These are phyloP conservation scores for Flagelloscypha sp. DNA, from an alignment of 768 basidiomycete genomes.

Conservation along the genomic window DNA sequence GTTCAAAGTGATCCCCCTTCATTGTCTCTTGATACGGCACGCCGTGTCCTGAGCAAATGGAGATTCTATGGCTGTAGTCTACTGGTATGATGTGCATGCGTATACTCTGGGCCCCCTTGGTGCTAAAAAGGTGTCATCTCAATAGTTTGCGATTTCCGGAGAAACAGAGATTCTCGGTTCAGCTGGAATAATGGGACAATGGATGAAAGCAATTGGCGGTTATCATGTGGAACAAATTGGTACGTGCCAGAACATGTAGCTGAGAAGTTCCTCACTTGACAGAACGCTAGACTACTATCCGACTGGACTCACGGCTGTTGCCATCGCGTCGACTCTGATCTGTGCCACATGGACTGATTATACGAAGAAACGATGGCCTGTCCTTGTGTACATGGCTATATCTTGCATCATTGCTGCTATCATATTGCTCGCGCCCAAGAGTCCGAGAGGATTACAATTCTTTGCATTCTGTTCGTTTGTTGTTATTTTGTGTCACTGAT, in stretches of 20 bases:
- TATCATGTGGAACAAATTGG: slow-evolving; percentile 59
- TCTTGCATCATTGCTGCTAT: slow-evolving; percentile 45
- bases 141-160: slow-evolving; percentile 55
- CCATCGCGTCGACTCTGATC: slow-evolving; percentile 52
- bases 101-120: neutral
- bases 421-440: slow-evolving; percentile 54
- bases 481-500: neutral
- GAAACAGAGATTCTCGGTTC: slow-evolving; percentile 63
- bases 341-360: slow-evolving; percentile 60
- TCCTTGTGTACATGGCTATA: slow-evolving; percentile 55
- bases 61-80: slow-evolving; percentile 63
- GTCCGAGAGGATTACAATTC: slow-evolving; percentile 56
- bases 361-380: slow-evolving; percentile 50
- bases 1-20: slow-evolving; percentile 38
- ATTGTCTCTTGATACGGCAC: slow-evolving; percentile 36
- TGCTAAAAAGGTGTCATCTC: neutral
- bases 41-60: slow-evolving; percentile 52
- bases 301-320: slow-evolving; percentile 56
- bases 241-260: slow-evolving; percentile 14
- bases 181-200: slow-evolving; percentile 69
- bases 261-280: neutral
- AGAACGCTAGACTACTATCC: slow-evolving; percentile 42
- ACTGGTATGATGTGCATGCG: slow-evolving; percentile 29
- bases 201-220: slow-evolving; percentile 52
- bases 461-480: slow-evolving; percentile 58